Percentiles rank a stretch among this genome's conserved stretches.
Conservation (phyloP, 352 stramenopile species). For the Aphanomyces stellatus region DNA sequence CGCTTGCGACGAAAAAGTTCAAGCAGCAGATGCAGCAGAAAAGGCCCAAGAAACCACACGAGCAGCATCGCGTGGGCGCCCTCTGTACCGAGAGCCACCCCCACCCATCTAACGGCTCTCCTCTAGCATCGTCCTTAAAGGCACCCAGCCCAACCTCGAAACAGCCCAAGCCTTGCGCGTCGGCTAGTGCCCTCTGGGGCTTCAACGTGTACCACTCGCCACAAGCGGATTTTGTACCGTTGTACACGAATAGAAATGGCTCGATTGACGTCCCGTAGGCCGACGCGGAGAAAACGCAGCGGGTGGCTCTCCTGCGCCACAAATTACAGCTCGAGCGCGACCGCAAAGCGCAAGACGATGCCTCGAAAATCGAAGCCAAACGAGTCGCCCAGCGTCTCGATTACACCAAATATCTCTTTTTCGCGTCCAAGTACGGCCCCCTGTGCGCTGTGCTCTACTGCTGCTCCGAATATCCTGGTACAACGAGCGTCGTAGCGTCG, state of each 20-base stretch:
- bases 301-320: background rate
- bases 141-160: background rate
- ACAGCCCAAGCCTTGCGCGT: background rate
- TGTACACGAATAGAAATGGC: background rate
- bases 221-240: conserved; percentile 16
- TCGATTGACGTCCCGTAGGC: background rate
- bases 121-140: background rate
- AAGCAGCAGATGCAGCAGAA: too few species aligned
- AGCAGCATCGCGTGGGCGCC: too few species aligned
- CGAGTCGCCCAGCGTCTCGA: conserved; percentile 15
- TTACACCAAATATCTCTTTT: conserved; percentile 26
- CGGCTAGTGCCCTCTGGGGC: conserved; percentile 22
- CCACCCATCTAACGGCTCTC: too few species aligned
- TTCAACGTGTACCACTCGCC: conserved; percentile 26
- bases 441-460: conserved; percentile 26
- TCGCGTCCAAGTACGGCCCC: conserved; percentile 23
- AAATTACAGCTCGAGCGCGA: conserved; percentile 2
- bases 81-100: too few species aligned
- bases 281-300: background rate
- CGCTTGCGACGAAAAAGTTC: too few species aligned
- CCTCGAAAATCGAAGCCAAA: background rate
- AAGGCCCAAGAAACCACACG: too few species aligned
- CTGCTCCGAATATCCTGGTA: conserved; percentile 23
- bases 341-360: background rate
- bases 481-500: background rate